Base-by-base conservation (phyloP, 495 filamentous ascomycete species). In the Penicillium alfredii region DNA sequence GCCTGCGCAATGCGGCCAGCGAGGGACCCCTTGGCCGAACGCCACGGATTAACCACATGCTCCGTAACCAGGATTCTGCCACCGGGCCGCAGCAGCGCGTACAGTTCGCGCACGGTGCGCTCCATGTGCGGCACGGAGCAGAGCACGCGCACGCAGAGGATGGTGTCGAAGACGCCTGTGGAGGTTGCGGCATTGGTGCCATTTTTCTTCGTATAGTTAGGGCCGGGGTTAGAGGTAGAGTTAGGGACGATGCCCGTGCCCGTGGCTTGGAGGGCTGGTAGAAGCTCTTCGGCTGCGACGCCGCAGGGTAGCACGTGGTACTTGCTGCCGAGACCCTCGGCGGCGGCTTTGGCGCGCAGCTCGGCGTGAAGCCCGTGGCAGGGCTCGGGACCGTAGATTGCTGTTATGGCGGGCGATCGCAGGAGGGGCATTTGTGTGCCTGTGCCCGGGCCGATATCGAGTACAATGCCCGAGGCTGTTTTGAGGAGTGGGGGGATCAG, bases 31-130 rank as follows among this genome's bases (percentile, higher is more conserved):
- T 80, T 72, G 11, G 58, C 53, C 51, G 51, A 58, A 25, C 60
- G 52, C 49, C 69, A 61, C 39, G 69, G 51, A 39, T 62, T 60
- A 32, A 68, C 63, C 21, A 88, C 80, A 62, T 89, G 84, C 66
- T 89, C 84, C 27, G 75, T 80, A 8, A 85, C 66, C 27, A 85
- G 73, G 73, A 84, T 70, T 26, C 67, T 52, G 0, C 84, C 84
- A 7, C 83, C 84, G 0, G 79, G 77, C 49, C 73, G 77, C 13
- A 89, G 55, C 40, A 80, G 62, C 3, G 46, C 36, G 59, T 85
- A 88, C 35, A 88, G 47, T 33, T 75, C 72, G 9, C 44, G 50
- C 10, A 73, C 71, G 28, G 81, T 77, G 8, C 47, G 47, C 44
- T 76, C 65, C 20, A 81, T 74, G 8, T 77, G 61, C 1, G 81